These are phyloP conservation scores for Penicillium nucicola DNA, from an alignment of 495 filamentous ascomycete species.

Conservation along the genomic window DNA sequence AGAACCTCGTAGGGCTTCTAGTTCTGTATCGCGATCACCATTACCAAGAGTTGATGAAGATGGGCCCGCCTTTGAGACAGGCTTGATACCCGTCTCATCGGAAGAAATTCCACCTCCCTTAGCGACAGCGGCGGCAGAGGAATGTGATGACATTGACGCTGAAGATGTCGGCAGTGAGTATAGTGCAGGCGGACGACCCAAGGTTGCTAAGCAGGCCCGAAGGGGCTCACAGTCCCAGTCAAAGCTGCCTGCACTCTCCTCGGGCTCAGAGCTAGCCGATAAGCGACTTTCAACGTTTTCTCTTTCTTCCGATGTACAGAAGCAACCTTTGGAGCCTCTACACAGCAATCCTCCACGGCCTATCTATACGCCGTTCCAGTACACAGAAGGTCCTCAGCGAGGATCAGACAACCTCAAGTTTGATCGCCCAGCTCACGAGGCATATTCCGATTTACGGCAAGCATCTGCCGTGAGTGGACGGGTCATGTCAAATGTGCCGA, in stretches of 20 bases:
- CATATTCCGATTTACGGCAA: constrained; percentile 44
- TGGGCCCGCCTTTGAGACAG: constrained; percentile 27
- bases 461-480: constrained; percentile 42
- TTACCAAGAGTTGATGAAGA: constrained; percentile 10
- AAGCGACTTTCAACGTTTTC: constrained; percentile 16
- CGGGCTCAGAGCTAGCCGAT: constrained; percentile 3
- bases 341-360: constrained; percentile 40
- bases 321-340: constrained; percentile 28
- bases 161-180: constrained; percentile 31
- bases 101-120: constrained; percentile 16
- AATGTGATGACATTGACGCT: constrained; percentile 19
- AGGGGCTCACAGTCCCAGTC: constrained; percentile 12
- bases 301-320: constrained; percentile 16
- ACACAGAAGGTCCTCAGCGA: constrained; percentile 46
- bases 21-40: constrained; percentile 6
- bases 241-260: constrained; percentile 9
- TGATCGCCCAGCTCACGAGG: constrained; percentile 43
- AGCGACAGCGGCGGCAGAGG: constrained; percentile 12
- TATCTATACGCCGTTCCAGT: constrained; percentile 46
- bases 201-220: constrained; percentile 21
- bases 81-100: constrained; percentile 33
- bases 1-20: constrained; percentile 6
- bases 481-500: constrained; percentile 37
- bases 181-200: constrained; percentile 50
- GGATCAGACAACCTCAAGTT: constrained; percentile 40